Evolutionary conservation across 768 basidiomycete genomes (phyloP), one percentile per base, ranked within the genome.

Genomic region (Auricularia heimuer): DNA sequence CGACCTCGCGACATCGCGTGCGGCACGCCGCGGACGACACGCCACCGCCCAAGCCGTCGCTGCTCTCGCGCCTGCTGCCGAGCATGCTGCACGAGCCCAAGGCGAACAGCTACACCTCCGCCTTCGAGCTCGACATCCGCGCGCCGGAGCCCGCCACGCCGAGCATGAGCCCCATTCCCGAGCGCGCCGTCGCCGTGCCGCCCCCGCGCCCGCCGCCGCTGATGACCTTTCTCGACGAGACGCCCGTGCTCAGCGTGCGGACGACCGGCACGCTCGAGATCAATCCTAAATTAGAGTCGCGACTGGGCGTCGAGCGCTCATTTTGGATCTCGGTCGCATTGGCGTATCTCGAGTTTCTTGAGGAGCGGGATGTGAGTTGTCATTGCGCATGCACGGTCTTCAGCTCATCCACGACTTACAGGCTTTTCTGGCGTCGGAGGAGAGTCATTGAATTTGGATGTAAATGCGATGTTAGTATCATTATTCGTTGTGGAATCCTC

Each of bases 311-410:
- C 35, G 88, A 90, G 61, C 81, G 82, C 34, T 85, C 85, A 63
- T 92, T 92, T 71, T 92, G 89, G 86, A 79, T 93, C 56, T 83
- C 88, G 0, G 77, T 89, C 47, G 85, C 85, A 0, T 72, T 92
- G 69, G 85, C 88, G 2, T 93, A 91, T 72, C 74, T 90, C 12
- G 89, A 89, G 65, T 92, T 90, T 70, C 73, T 92, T 69, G 83
- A 82, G 69, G 89, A 92, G 68, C 80, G 89, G 69, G 90, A 91
- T 78, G 91, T 90, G 67, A 66, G 86, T 74, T 2, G 14, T 8
- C 16, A 24, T 47, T 61, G 10, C 16, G 4, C 36, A 21, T 14
- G 16, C 60, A 56, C 11, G 14, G 14, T 18, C 34, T 61, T 60
- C 33, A 11, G 39, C 56, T 60, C 34, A 35, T 10, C 8, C 12